phyloP scores from a whole-genome alignment of 768 basidiomycete genomes.

The Tylopilus cervinicoccineus region DNA sequence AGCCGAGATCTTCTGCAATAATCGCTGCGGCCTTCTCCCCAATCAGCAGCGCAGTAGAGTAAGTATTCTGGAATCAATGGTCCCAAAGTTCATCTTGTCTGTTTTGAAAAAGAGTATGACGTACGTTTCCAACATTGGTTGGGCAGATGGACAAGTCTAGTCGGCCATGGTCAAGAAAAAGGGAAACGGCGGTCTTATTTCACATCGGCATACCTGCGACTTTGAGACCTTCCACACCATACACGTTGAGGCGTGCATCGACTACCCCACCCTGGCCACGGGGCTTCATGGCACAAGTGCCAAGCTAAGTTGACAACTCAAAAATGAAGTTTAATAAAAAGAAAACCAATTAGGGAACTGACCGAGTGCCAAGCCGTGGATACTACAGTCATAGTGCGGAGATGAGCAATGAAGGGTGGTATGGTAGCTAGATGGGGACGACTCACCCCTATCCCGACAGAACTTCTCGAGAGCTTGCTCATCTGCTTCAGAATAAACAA shows the following conservation, averaged over 20 bases:
- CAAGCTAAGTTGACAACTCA: conserved; percentile 37
- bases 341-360: not conserved
- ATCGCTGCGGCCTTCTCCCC: conserved; percentile 17
- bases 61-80: conserved; percentile 6
- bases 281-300: conserved; percentile 69
- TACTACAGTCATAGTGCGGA: not conserved
- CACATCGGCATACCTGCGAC: conserved; percentile 44
- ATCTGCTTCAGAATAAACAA: conserved; percentile 33
- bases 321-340: not conserved
- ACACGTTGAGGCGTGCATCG: conserved; percentile 56
- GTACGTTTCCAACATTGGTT: conserved; percentile 21
- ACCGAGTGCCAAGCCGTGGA: conserved; percentile 15
- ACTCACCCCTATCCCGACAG: conserved; percentile 16
- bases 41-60: conserved; percentile 15
- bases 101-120: not conserved
- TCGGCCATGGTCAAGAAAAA: not conserved
- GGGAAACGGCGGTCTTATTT: too few species aligned
- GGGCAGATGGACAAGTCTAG: conserved; percentile 37
- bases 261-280: conserved; percentile 58
- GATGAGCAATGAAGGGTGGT: not conserved
- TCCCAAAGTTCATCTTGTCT: not conserved
- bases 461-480: conserved; percentile 31
- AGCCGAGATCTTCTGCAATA: conserved; percentile 7
- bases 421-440: too few species aligned
- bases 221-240: conserved; percentile 56